A percentile compares a stretch with the other conserved stretches of the same genome.
Conservation (phyloP, 768 basidiomycete species). For the Rhodotorula graminis region DNA sequence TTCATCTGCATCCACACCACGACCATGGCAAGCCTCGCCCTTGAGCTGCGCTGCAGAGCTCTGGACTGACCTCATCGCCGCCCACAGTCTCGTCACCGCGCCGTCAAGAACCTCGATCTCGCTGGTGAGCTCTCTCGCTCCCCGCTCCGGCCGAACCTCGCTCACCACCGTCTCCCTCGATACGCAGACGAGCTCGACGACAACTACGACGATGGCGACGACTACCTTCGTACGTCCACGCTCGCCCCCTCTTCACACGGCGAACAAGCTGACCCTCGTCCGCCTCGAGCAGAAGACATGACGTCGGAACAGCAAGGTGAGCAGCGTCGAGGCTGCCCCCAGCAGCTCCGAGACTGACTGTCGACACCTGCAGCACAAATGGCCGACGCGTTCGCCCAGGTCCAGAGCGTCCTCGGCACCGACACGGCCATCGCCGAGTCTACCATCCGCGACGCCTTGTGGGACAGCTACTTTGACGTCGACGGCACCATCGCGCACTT, state of each 20-base stretch:
- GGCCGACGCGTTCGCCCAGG: slow-evolving; percentile 63
- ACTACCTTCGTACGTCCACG: slow-evolving; percentile 44
- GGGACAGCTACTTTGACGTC: slow-evolving; percentile 82
- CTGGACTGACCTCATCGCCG: background rate
- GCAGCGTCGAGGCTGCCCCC: too few relatives aligned
- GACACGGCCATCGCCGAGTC: slow-evolving; percentile 61
- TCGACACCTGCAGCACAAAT: slow-evolving; percentile 59
- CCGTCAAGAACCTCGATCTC: slow-evolving; percentile 78
- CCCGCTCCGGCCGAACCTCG: background rate
- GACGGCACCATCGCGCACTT: slow-evolving; percentile 70
- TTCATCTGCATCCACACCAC: background rate
- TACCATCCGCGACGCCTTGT: slow-evolving; percentile 71
- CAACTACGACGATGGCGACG: slow-evolving; percentile 66
- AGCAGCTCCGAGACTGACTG: too few relatives aligned
- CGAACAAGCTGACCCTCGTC: background rate
- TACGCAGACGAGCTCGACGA: slow-evolving; percentile 53
- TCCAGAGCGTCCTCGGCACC: slow-evolving; percentile 64
- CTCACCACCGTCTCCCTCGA: background rate
- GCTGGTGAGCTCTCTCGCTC: slow-evolving; percentile 45
- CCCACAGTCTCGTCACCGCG: slow-evolving; percentile 84
- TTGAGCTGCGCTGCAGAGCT: background rate
- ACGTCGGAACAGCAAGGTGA: slow-evolving; percentile 76
- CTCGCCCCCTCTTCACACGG: background rate
- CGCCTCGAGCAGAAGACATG: slow-evolving; percentile 48
- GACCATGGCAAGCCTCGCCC: background rate